A percentile compares a stretch with the other conserved stretches of the same genome.
Conservation (phyloP, 495 filamentous ascomycete genomes). For the Tetracladium marchalianum region DNA sequence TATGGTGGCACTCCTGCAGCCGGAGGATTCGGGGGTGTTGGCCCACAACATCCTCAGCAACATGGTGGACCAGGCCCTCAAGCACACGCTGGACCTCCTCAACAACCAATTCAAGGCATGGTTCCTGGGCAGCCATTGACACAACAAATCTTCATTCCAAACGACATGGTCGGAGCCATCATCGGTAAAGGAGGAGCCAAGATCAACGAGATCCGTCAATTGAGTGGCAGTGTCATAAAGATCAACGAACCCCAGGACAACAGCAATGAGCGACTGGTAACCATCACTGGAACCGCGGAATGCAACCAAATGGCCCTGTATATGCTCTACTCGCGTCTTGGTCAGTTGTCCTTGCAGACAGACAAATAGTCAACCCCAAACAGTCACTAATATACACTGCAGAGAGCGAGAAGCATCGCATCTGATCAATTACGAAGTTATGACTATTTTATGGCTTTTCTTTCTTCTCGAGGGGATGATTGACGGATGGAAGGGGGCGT, state of each 20-base stretch:
- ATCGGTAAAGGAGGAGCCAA: conserved; percentile 98
- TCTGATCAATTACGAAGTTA: conserved; percentile 26
- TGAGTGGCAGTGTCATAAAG: conserved; percentile 98
- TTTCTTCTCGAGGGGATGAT: too few relatives aligned
- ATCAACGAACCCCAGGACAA: conserved; percentile 99
- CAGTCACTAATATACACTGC: conserved; percentile 19
- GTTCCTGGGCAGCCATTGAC: conserved; percentile 83
- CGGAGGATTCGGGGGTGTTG: conserved; percentile 57
- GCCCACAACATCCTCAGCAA: conserved; percentile 66
- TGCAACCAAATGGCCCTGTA: conserved; percentile 99
- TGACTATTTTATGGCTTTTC: neutral
- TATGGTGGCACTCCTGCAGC: conserved; percentile 59
- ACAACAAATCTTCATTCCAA: conserved; percentile 97
- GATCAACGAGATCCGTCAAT: conserved; percentile 97
- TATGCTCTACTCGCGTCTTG: conserved; percentile 95
- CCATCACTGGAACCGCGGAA: conserved; percentile 93
- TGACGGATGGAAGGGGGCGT: too few relatives aligned
- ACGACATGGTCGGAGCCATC: conserved; percentile 99
- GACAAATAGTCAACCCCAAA: neutral
- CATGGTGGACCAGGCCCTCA: conserved; percentile 42
- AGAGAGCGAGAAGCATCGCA: conserved; percentile 81
- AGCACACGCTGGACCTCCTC: conserved; percentile 48
- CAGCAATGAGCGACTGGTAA: conserved; percentile 94
- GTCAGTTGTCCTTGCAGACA: conserved; percentile 41
- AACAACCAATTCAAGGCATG: conserved; percentile 62